These are phyloP conservation scores for Sporothrix curviconia DNA, from an alignment of 2,329 filamentous ascomycete genomes.

Conservation along the genomic window DNA sequence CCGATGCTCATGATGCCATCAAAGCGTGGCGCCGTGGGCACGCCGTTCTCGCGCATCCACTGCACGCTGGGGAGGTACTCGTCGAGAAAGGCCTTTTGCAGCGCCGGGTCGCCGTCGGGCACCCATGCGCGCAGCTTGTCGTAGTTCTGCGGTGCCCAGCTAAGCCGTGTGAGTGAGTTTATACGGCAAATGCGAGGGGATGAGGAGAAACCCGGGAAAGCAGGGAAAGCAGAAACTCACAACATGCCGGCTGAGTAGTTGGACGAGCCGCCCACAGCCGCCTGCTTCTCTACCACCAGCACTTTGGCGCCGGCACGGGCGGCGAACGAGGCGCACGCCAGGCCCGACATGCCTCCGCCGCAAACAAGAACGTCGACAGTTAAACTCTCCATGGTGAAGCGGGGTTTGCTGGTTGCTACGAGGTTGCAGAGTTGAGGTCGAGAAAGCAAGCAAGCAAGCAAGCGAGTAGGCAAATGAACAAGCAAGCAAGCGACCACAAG, in stretches of 20 bases:
- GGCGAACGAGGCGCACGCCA: not conserved
- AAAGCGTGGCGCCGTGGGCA: not conserved
- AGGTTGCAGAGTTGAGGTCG: no score
- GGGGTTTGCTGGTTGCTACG: not conserved
- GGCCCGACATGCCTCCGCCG: conserved; percentile 1
- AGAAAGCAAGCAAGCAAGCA: not conserved
- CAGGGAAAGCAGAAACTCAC: no score
- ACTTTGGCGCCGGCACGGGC: not conserved
- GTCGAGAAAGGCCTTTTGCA: not conserved
- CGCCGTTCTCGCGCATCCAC: not conserved
- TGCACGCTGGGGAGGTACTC: not conserved
- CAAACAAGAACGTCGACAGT: conserved; percentile 1
- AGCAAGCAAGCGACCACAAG: no score
- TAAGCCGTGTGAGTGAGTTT: no score
- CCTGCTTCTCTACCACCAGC: not conserved
- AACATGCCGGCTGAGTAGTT: conserved; percentile 5
- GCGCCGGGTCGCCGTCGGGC: not conserved
- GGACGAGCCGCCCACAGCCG: not conserved
- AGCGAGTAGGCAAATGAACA: no score
- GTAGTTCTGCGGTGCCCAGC: not conserved
- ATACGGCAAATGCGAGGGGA: no score
- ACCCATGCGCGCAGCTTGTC: not conserved
- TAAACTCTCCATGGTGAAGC: not conserved
- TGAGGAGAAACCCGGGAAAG: no score
- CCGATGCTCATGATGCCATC: conserved; percentile 6